Conservation (phyloP, 2,329 filamentous ascomycete genomes). For the Xylaria sp. region DNA sequence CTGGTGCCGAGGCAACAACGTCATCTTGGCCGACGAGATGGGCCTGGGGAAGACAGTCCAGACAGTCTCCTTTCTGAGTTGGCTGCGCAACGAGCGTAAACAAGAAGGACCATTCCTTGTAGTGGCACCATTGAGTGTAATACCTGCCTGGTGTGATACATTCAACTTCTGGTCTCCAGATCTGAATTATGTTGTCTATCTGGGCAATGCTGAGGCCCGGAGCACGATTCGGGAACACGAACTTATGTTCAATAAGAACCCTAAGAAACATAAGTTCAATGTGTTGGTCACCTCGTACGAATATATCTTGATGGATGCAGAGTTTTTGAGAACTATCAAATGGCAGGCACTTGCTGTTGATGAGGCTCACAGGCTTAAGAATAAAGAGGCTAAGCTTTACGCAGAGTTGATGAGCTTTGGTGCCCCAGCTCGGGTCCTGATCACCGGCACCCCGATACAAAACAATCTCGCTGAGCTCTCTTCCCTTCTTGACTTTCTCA, state of each 20-base stretch:
- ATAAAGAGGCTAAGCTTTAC: slow-evolving; percentile 94
- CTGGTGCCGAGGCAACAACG: slow-evolving; percentile 93
- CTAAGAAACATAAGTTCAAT: slow-evolving; percentile 93
- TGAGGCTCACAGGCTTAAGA: slow-evolving; percentile 96
- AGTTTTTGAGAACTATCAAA: slow-evolving; percentile 88
- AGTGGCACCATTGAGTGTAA: slow-evolving; percentile 95
- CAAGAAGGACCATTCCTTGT: slow-evolving; percentile 97
- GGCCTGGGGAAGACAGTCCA: slow-evolving; percentile 98
- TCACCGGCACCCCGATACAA: slow-evolving; percentile 96
- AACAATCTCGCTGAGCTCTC: slow-evolving; percentile 95
- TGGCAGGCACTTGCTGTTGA: slow-evolving; percentile 98
- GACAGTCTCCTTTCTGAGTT: slow-evolving; percentile 96
- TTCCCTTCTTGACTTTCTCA: slow-evolving; percentile 93
- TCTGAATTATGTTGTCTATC: slow-evolving; percentile 96
- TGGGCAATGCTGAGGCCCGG: slow-evolving; percentile 87
- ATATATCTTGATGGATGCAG: slow-evolving; percentile 87
- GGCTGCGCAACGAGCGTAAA: slow-evolving; percentile 87
- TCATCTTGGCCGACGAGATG: slow-evolving; percentile 99
- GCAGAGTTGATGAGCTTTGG: slow-evolving; percentile 85
- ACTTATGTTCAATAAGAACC: slow-evolving; percentile 84
- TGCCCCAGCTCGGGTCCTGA: slow-evolving; percentile 87
- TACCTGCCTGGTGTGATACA: slow-evolving; percentile 97
- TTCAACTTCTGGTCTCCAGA: slow-evolving; percentile 97
- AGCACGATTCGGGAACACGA: slow-evolving; percentile 91
- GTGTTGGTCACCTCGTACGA: slow-evolving; percentile 98